phyloP scores from a whole-genome alignment of 257 asterid species.

The Fraxinus quadrangulata region DNA sequence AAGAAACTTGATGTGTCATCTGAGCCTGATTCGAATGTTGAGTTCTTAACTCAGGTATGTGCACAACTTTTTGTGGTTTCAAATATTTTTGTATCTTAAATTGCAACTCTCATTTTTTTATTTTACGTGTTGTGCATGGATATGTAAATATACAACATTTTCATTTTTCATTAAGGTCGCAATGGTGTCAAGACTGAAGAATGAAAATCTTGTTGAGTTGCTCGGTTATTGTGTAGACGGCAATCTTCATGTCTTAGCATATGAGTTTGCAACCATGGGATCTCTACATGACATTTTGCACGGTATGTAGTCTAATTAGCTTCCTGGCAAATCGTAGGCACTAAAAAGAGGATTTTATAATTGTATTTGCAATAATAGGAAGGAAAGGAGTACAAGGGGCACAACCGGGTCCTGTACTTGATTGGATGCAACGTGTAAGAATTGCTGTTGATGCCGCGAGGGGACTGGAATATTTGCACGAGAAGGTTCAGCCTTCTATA shows the following conservation, averaged over 20 bases:
- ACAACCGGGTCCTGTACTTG: slow-evolving; percentile 68
- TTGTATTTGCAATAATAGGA: slow-evolving; percentile 36
- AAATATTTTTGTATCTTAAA: slow-evolving; percentile 12
- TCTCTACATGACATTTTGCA: slow-evolving; percentile 94
- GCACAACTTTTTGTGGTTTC: neutral
- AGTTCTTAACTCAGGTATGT: slow-evolving; percentile 86
- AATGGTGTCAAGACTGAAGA: slow-evolving; percentile 88
- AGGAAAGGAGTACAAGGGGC: slow-evolving; percentile 71
- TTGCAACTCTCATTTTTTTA: slow-evolving; percentile 2
- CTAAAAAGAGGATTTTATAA: neutral
- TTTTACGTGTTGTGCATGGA: slow-evolving; percentile 21
- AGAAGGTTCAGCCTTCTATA: slow-evolving; percentile 20
- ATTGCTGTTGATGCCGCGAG: slow-evolving; percentile 25
- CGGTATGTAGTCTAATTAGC: slow-evolving; percentile 50
- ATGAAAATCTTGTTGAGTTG: slow-evolving; percentile 87
- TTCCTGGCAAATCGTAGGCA: slow-evolving; percentile 8
- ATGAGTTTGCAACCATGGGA: slow-evolving; percentile 98
- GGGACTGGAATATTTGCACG: slow-evolving; percentile 24
- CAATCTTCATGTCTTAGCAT: slow-evolving; percentile 82
- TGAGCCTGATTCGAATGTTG: slow-evolving; percentile 83
- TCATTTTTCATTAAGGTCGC: slow-evolving; percentile 62
- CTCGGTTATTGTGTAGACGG: slow-evolving; percentile 95
- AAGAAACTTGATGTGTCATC: slow-evolving; percentile 93
- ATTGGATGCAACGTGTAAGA: slow-evolving; percentile 29
- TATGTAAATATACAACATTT: slow-evolving; percentile 9